Conservation (phyloP, 805 yeast genomes). For the Myxozyma neglecta region DNA sequence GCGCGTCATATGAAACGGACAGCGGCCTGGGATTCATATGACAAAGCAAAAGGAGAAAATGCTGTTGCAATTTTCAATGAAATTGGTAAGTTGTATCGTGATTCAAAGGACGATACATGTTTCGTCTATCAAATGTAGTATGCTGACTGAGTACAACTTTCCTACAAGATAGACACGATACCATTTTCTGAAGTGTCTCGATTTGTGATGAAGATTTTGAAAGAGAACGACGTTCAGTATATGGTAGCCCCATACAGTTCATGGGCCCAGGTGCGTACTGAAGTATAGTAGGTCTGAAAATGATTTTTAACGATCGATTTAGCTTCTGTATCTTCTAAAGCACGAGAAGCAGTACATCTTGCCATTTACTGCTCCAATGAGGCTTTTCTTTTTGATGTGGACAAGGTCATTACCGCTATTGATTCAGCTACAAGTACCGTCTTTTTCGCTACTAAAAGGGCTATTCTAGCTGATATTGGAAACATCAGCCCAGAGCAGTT, state of each 20-base stretch:
- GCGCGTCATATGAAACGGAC: slow-evolving; percentile 40
- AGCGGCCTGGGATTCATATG: slow-evolving; percentile 47
- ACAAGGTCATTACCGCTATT: slow-evolving; percentile 69
- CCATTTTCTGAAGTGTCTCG: slow-evolving; percentile 17
- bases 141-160: neutral
- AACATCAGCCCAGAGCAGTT: slow-evolving; percentile 64
- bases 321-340: slow-evolving; percentile 66
- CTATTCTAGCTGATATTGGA: slow-evolving; percentile 59
- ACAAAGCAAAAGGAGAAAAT: slow-evolving; percentile 41
- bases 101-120: neutral
- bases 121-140: neutral
- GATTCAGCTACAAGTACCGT: slow-evolving; percentile 67
- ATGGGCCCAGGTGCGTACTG: slow-evolving; percentile 45
- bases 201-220: slow-evolving; percentile 54
- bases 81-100: slow-evolving; percentile 12
- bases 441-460: slow-evolving; percentile 59
- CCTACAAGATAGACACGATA: slow-evolving; percentile 10
- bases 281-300: neutral
- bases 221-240: slow-evolving; percentile 58
- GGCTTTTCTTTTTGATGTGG: slow-evolving; percentile 61
- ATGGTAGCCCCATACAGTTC: slow-evolving; percentile 81
- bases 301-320: neutral
- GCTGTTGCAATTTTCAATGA: slow-evolving; percentile 37
- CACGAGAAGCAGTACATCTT: slow-evolving; percentile 53
- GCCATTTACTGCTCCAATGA: slow-evolving; percentile 86